phyloP scores from a whole-genome alignment of 2,329 filamentous ascomycete genomes.

The Pseudogymnoascus sp. region DNA sequence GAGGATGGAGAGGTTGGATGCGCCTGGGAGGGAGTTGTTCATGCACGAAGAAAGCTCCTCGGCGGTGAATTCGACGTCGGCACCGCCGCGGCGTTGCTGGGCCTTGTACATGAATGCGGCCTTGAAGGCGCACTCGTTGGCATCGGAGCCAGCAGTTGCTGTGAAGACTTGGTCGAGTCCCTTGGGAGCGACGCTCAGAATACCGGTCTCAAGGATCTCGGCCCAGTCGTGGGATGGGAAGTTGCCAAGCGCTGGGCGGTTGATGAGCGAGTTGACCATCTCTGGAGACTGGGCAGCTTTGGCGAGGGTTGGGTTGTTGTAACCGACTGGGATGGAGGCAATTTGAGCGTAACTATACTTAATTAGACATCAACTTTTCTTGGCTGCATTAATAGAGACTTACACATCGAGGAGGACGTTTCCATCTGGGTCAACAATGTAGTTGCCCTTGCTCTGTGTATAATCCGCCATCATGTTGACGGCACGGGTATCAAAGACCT shows the following conservation, averaged over 20 bases:
- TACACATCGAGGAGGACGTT: constrained; percentile 43
- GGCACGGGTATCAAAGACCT: constrained; percentile 43
- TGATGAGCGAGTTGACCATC: constrained; percentile 67
- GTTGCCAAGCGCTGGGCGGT: constrained; percentile 72
- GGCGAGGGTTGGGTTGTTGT: constrained; percentile 66
- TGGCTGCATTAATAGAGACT: constrained; percentile 16
- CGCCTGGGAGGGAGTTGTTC: constrained; percentile 64
- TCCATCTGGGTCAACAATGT: constrained; percentile 43
- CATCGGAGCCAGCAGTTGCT: constrained; percentile 69
- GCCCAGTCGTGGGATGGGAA: constrained; percentile 73
- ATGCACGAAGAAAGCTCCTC: constrained; percentile 62
- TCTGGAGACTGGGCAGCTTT: constrained; percentile 58
- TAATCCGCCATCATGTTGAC: constrained; percentile 47
- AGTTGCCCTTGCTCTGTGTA: constrained; percentile 44
- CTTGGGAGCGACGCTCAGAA: constrained; percentile 64
- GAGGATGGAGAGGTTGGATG: constrained; percentile 67
- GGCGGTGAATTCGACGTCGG: constrained; percentile 59
- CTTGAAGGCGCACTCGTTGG: constrained; percentile 81
- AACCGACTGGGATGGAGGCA: constrained; percentile 74
- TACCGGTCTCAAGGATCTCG: constrained; percentile 59
- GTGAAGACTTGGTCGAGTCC: constrained; percentile 76
- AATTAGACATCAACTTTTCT: neutral
- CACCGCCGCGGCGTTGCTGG: constrained; percentile 58
- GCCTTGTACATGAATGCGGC: constrained; percentile 77
- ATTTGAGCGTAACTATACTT: constrained; percentile 64